These are phyloP conservation scores for Scenedesmus sp. DNA, from an alignment of 163 green algal genomes.

Conservation along the genomic window DNA sequence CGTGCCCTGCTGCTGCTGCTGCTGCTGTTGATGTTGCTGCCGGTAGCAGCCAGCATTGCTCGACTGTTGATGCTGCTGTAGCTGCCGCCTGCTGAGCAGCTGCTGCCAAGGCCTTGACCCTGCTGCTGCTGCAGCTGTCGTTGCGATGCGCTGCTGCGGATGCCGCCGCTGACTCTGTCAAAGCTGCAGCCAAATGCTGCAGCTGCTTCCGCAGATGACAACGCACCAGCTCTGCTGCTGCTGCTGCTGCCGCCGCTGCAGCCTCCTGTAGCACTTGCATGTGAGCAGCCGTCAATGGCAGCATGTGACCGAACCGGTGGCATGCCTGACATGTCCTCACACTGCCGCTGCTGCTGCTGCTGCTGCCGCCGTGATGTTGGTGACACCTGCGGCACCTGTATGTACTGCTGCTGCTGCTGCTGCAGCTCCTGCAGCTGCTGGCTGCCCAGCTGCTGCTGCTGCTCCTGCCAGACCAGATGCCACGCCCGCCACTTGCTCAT, in stretches of 20 bases:
- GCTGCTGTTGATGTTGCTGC: slow-evolving; percentile 13
- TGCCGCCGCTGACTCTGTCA: not conserved
- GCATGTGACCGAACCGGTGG: not conserved
- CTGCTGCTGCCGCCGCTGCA: slow-evolving; percentile 15
- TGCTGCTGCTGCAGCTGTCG: not conserved
- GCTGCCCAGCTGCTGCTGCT: not conserved
- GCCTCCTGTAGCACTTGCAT: too few relatives aligned
- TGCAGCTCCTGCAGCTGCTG: slow-evolving; percentile 8
- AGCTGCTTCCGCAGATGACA: not conserved
- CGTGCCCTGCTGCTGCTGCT: slow-evolving; percentile 11
- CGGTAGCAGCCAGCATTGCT: not conserved
- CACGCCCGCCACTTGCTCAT: slow-evolving; percentile 38
- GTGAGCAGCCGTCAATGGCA: not conserved
- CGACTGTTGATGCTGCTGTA: not conserved
- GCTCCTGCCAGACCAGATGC: slow-evolving; percentile 25
- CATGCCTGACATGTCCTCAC: not conserved
- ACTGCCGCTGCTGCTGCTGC: slow-evolving; percentile 2
- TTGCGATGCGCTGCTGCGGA: not conserved
- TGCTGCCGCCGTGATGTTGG: not conserved
- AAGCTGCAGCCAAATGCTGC: not conserved
- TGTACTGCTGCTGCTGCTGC: slow-evolving; percentile 30
- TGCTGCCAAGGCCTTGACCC: not conserved
- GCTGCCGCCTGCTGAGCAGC: not conserved
- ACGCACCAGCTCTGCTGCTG: not conserved
- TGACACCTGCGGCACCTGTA: slow-evolving; percentile 2